Evolutionary conservation across 225 moss, liverwort and hornwort genomes (phyloP).

Genomic region (Pleurozium schreberi): DNA sequence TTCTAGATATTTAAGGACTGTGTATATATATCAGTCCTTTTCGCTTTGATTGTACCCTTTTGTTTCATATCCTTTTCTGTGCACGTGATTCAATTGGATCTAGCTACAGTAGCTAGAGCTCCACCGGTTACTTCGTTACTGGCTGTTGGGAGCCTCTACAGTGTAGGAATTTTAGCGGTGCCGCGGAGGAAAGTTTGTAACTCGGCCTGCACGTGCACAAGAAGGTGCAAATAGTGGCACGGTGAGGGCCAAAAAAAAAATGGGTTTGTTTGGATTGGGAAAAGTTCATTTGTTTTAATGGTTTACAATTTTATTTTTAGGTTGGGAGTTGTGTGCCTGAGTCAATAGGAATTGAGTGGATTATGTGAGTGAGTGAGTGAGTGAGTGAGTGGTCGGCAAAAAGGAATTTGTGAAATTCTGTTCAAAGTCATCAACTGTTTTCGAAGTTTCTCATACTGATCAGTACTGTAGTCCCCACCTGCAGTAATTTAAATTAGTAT

Average conservation of each 20-base stretch:
- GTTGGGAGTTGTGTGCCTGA: background rate
- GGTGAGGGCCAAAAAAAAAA: background rate
- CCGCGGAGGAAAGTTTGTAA: background rate
- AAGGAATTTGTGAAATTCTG: background rate
- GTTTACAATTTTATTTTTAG: too few species aligned
- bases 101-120: too few species aligned
- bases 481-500: background rate
- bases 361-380: too few species aligned
- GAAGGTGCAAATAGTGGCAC: background rate
- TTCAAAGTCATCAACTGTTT: too few species aligned
- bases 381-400: too few species aligned
- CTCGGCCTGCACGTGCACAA: background rate
- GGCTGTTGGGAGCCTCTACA: background rate
- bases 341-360: background rate
- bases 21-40: too few species aligned
- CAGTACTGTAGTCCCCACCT: background rate
- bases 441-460: background rate
- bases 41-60: background rate
- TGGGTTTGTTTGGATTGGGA: too few species aligned
- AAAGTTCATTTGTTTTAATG: too few species aligned
- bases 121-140: background rate
- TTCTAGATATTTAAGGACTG: too few species aligned
- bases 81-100: background rate
- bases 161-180: background rate
- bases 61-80: background rate